Evolutionary conservation across 257 asterid genomes (phyloP).

Genomic region (Scutellaria galericulata): DNA sequence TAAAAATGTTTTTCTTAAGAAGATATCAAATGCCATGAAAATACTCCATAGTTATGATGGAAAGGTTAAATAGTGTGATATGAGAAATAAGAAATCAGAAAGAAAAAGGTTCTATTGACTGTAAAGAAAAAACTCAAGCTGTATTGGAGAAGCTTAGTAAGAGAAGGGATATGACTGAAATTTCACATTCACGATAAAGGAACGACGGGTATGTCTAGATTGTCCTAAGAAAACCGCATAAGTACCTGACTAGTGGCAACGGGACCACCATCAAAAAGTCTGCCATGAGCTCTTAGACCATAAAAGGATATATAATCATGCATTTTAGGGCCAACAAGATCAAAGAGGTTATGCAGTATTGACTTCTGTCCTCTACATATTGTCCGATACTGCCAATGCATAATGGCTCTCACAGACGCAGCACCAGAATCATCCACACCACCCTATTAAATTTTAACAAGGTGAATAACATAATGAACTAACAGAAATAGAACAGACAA

Average conservation of each 20-base stretch:
- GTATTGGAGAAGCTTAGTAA: conserved; percentile 6
- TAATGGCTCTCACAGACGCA: conserved; percentile 96
- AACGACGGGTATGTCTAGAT: conserved; percentile 6
- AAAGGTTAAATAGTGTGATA: conserved; percentile 2
- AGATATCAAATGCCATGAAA: conserved; percentile 13
- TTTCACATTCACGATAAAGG: conserved; percentile 25
- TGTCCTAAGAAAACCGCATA: conserved; percentile 25
- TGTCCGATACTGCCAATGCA: conserved; percentile 98
- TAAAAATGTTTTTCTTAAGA: conserved; percentile 4
- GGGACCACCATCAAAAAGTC: conserved; percentile 84
- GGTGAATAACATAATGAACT: conserved; percentile 25
- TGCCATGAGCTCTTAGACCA: conserved; percentile 84
- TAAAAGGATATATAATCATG: conserved; percentile 88
- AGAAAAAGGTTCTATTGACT: background rate
- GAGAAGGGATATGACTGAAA: conserved; percentile 2
- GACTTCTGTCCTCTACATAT: conserved; percentile 79
- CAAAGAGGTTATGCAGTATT: conserved; percentile 74
- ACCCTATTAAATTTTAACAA: conserved; percentile 60
- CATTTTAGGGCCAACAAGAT: conserved; percentile 73
- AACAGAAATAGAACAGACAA: conserved; percentile 20
- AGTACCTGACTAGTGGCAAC: conserved; percentile 87
- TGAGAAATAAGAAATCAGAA: background rate
- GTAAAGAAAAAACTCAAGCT: conserved; percentile 12
- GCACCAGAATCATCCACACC: conserved; percentile 99
- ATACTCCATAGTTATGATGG: conserved; percentile 12